Base-by-base conservation (phyloP, 1,284 basidiomycete species). In the Marasmius tenuissimus region DNA sequence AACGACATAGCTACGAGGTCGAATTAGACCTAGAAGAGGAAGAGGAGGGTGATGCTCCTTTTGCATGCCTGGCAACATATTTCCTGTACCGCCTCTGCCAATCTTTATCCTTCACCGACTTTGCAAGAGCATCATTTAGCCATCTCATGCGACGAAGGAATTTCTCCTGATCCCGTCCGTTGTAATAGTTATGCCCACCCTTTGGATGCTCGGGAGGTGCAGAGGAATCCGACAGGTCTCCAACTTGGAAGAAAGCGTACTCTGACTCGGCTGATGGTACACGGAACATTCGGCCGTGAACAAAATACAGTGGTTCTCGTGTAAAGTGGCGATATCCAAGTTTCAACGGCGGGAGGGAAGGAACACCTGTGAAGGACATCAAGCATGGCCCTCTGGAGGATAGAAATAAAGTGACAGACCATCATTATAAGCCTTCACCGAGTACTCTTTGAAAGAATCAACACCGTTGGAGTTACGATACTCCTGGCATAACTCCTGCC, bases 141-240 rank as follows among this genome's bases (percentile, higher is more conserved):
- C 79, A 83, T 22, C 66, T 62, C 61, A 83, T 73, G 47, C 80
- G 73, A 18, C 80, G 75, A 12, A 73, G 47, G 16, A 80, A 69
- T 52, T 73, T 73, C 68, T 86, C 84, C 65, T 83, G 73, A 64
- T 85, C 80, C 37, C 82, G 75, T 33, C 77, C 76, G 61, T 80
- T 83, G 70, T 86, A 86, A 68, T 86, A 86, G 66, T 85, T 85
- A 69, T 87, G 84, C 4, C 85, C 85, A 12, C 83, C 84, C 37
- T 75, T 73, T 18, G 84, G 82, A 63, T 74, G 68, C 52, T 75
- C 50, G 68, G 63, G 37, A 52, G 63, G 51, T 49, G 45, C 4
- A 60, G 47, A 27, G 50, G 66, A 61, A 18, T 73, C 71, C 37
- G 69, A 65, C 20, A 68, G 62, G 34, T 73, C 64, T 53, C 73